These are phyloP conservation scores for Coniochaeta ligniaria DNA, from an alignment of 2,329 filamentous ascomycete species.

Conservation along the genomic window DNA sequence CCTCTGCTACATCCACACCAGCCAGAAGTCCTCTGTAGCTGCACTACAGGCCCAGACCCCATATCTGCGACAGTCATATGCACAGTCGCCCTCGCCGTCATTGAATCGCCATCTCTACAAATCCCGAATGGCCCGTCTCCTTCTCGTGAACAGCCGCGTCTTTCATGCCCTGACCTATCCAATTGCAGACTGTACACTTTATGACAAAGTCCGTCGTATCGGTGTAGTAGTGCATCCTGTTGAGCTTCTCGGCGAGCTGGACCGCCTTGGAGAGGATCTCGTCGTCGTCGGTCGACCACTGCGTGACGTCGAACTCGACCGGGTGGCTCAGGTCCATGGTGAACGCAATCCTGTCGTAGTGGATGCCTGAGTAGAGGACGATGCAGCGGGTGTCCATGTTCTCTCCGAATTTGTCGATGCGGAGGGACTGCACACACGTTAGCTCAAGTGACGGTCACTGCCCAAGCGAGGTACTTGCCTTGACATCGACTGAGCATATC, in stretches of 20 bases:
- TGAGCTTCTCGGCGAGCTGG: conserved; percentile 57
- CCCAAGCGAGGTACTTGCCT: conserved; percentile 24
- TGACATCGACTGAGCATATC: conserved; percentile 77
- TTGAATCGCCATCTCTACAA: conserved; percentile 25
- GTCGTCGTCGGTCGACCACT: conserved; percentile 47
- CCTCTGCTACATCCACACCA: too few relatives aligned
- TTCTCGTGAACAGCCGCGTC: conserved; percentile 50
- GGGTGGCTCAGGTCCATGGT: conserved; percentile 51
- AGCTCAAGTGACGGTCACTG: not conserved
- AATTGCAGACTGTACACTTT: conserved; percentile 67
- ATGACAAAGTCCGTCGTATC: conserved; percentile 77
- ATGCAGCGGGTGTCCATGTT: conserved; percentile 63
- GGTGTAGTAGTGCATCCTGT: conserved; percentile 74
- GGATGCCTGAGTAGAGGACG: conserved; percentile 84
- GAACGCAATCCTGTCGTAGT: conserved; percentile 86
- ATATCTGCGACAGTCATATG: not conserved
- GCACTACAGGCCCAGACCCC: not conserved
- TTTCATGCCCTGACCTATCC: conserved; percentile 59
- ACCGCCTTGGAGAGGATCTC: conserved; percentile 65
- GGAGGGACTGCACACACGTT: conserved; percentile 14
- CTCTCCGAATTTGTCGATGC: conserved; percentile 72
- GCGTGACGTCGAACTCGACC: conserved; percentile 65
- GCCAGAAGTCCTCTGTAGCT: not conserved
- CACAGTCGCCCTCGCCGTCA: not conserved
- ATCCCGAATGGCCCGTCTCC: conserved; percentile 50